Evolutionary conservation across 169 alveolate species (phyloP).

Genomic region (Plasmodium fragile): DNA sequence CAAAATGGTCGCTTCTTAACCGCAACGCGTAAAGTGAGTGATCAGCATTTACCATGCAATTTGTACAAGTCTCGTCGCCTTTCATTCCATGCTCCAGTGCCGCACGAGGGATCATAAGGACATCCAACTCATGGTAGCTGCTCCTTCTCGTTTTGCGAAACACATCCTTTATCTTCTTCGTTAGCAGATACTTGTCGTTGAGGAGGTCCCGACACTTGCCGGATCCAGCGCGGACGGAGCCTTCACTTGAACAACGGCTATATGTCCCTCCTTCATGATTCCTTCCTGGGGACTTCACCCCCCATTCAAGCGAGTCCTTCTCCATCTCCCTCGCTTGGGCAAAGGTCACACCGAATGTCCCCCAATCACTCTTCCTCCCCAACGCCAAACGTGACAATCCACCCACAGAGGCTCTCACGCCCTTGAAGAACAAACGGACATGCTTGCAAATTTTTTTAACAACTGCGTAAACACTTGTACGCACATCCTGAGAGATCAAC

Average conservation of each 20-base stretch:
- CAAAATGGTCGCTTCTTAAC: neutral
- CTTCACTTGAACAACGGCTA: neutral
- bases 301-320: neutral
- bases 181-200: conserved; percentile 35
- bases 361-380: neutral
- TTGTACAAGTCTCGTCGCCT: conserved; percentile 8
- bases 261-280: neutral
- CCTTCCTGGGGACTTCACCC: neutral
- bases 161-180: conserved; percentile 53
- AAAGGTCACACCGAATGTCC: neutral
- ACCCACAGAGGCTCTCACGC: neutral
- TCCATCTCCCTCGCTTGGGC: neutral
- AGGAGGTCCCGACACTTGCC: neutral
- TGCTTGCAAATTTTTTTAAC: neutral
- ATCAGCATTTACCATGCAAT: conserved; percentile 9
- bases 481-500: neutral
- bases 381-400: neutral
- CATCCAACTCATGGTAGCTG: neutral
- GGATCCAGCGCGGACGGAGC: neutral
- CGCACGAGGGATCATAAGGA: conserved; percentile 9
- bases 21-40: conserved; percentile 26
- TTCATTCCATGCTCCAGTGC: neutral
- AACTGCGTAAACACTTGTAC: neutral
- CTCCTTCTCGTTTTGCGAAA: conserved; percentile 2
- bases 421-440: neutral